Evolutionary conservation across 306 rosid genomes (phyloP).

Genomic region (Macrotyloma uniflorum): DNA sequence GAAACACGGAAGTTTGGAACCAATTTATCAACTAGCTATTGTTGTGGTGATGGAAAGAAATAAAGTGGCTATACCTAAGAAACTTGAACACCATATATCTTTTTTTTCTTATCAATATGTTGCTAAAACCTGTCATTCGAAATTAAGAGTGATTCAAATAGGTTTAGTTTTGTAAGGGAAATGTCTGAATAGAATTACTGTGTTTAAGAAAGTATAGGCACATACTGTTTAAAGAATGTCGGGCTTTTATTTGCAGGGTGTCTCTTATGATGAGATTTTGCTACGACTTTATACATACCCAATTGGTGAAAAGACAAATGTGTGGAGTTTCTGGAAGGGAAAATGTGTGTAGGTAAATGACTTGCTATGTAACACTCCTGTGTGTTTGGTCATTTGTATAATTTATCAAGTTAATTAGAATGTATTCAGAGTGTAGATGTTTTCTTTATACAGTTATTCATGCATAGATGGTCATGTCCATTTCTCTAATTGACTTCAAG

Average conservation of each 20-base stretch:
- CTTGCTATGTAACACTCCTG: too few relatives aligned
- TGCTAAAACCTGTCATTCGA: constrained; percentile 16
- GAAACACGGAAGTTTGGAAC: constrained; percentile 23
- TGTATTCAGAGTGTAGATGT: too few relatives aligned
- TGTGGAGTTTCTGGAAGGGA: too few relatives aligned
- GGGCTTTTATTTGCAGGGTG: background rate
- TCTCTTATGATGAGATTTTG: background rate
- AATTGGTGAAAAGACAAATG: background rate
- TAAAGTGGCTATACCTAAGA: constrained; percentile 20
- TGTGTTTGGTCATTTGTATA: too few relatives aligned
- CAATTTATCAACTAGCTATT: background rate
- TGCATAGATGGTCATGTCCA: too few relatives aligned
- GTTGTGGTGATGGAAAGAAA: constrained; percentile 16
- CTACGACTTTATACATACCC: background rate
- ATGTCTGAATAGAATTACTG: constrained; percentile 7
- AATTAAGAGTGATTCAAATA: constrained; percentile 5
- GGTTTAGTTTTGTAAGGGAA: constrained; percentile 29
- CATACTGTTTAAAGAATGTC: background rate
- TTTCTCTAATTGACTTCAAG: too few relatives aligned
- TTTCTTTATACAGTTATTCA: too few relatives aligned
- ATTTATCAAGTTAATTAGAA: too few relatives aligned
- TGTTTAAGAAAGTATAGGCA: constrained; percentile 16
- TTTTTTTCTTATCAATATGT: constrained; percentile 15
- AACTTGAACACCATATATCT: background rate
- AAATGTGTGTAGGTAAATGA: too few relatives aligned